phyloP scores from a whole-genome alignment of 192 early-diverging fungal species.

The Coemansia sp. region DNA sequence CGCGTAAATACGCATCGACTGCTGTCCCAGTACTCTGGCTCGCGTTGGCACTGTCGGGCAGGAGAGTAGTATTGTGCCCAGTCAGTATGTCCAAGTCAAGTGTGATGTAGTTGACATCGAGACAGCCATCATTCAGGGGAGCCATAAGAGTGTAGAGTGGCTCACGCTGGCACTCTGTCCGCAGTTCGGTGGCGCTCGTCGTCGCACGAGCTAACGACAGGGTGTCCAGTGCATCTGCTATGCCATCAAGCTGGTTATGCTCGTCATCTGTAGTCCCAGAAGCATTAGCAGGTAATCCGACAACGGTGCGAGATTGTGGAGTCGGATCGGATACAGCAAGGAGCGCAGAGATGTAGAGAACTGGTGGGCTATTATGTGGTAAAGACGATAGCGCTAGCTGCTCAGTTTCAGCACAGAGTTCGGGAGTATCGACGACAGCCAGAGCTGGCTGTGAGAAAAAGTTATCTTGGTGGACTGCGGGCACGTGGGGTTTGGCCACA shows the following conservation, averaged over 20 bases:
- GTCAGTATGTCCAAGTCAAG: conserved; percentile 32
- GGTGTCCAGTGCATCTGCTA: conserved; percentile 23
- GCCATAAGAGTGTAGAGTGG: conserved; percentile 23
- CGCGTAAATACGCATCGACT: conserved; percentile 15
- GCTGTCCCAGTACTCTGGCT: not conserved
- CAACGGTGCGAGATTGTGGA: not conserved
- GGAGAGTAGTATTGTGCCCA: conserved; percentile 20
- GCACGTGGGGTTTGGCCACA: not conserved
- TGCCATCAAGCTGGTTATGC: conserved; percentile 13
- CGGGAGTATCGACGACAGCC: not conserved
- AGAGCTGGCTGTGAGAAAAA: conserved; percentile 10
- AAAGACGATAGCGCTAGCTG: conserved; percentile 1
- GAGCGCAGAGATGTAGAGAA: not conserved
- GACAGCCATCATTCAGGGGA: conserved; percentile 40
- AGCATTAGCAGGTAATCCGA: not conserved
- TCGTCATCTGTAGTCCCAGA: not conserved
- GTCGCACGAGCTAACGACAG: conserved; percentile 25
- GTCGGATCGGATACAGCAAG: not conserved
- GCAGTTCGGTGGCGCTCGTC: conserved; percentile 7
- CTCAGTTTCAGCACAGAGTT: not conserved
- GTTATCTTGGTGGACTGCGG: conserved; percentile 3
- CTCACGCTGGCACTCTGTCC: conserved; percentile 28
- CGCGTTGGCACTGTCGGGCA: conserved; percentile 20
- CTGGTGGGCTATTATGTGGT: not conserved
- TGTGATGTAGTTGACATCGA: conserved; percentile 38